A percentile compares a stretch with the other conserved stretches of the same genome.
phyloP scores from a whole-genome alignment of 2,329 filamentous ascomycete species.

The Bisporella sp. region DNA sequence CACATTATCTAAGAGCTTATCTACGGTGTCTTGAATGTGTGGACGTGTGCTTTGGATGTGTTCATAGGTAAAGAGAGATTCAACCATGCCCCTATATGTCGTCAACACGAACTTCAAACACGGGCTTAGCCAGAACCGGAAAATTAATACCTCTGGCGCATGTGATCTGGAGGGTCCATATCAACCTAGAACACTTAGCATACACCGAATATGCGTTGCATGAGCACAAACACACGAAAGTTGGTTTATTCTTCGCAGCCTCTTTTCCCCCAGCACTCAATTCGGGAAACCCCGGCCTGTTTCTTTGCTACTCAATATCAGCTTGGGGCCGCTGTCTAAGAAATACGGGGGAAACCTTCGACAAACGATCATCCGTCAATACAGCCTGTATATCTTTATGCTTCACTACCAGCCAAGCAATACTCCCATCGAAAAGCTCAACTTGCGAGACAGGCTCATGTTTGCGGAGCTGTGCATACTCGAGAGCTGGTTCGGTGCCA shows the following conservation, averaged over 20 bases:
- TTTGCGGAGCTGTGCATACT: constrained; percentile 37
- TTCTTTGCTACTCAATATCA: too few relatives aligned
- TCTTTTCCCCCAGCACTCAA: too few relatives aligned
- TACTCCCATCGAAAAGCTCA: constrained; percentile 38
- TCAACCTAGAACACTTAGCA: too few relatives aligned
- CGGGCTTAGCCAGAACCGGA: background rate
- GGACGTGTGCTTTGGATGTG: constrained; percentile 35
- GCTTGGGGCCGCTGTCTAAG: background rate
- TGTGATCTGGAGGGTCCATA: too few relatives aligned
- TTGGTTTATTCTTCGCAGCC: too few relatives aligned
- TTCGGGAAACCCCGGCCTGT: too few relatives aligned
- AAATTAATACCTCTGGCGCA: too few relatives aligned
- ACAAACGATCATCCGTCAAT: constrained; percentile 37
- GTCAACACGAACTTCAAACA: background rate
- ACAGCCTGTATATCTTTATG: constrained; percentile 39
- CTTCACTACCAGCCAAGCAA: constrained; percentile 41
- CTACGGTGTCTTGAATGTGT: constrained; percentile 39
- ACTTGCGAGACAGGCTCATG: constrained; percentile 37
- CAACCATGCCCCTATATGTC: constrained; percentile 37
- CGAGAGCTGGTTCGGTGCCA: constrained; percentile 34
- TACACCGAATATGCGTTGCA: too few relatives aligned
- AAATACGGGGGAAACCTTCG: constrained; percentile 26
- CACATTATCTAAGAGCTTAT: constrained; percentile 35
- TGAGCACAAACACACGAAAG: too few relatives aligned
- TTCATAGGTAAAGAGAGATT: constrained; percentile 34